Evolutionary conservation across 2,329 filamentous ascomycete species (phyloP), one percentile per base, ranked within the genome.

Genomic region (Cryphonectria parasitica): DNA sequence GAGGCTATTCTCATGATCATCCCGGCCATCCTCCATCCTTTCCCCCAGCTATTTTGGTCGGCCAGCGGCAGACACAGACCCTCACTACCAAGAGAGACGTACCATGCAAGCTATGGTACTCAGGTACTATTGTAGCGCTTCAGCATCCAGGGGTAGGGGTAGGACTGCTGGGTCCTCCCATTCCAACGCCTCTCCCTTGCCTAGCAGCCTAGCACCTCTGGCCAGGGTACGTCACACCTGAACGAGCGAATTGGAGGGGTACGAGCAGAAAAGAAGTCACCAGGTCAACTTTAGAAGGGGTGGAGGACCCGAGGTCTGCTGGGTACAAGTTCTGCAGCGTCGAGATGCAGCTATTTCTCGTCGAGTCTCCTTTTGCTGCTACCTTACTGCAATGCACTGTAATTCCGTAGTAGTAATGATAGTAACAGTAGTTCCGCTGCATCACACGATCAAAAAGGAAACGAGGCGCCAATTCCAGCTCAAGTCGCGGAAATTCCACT

Each of bases 361-460:
- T 60, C 31, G 19, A 34, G 52, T 28, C 45, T 22, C 45, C 45
- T 49, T 19, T 6, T 13, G 15, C 15, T 19, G 49, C 49, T 19
- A 61, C 3, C 43, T 17, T 54, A n/a, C 41, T n/a, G 60, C 54
- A 56, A 34, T 25, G 64, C 36, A 58, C 49, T 34, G 64, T 49
- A 65, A 31, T 25, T 36, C 34, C 45, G 22, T 49, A 11, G 22
- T n/a, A n/a, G 45, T 22, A n/a, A 49, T 10, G n/a, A 22, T 3
- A n/a, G 19, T 49, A 49, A 7, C 6, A 7, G 22, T 49, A n/a
- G 7, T 49, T 61, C 56, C 45, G 41, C 66, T 62, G 66, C 66
- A 63, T 68, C 66, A 68, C 66, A 68, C 43, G 66, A 68, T 72
- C 71, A 71, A 72, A 71, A 72, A 72, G 69, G 62, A 71, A 72